These are phyloP conservation scores for Paraphaeosphaeria sporulosa DNA, from an alignment of 2,329 filamentous ascomycete genomes.

Conservation along the genomic window DNA sequence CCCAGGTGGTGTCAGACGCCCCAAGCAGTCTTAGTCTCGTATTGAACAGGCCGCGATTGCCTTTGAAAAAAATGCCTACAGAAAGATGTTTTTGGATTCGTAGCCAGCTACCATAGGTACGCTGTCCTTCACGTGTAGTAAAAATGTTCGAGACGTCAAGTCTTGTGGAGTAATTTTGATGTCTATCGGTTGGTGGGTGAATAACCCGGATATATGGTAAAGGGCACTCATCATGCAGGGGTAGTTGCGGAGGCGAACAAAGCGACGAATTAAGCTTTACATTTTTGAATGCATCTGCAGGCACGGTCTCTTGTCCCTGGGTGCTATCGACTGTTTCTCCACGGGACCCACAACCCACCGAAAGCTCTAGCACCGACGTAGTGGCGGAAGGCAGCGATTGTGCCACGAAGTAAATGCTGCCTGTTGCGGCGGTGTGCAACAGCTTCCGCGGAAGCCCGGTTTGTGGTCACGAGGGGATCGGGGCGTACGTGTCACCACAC, in stretches of 20 bases:
- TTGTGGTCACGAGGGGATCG: neutral
- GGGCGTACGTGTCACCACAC: neutral
- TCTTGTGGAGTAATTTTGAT: neutral
- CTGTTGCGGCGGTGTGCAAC: neutral
- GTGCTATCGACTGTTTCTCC: neutral
- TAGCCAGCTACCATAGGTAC: neutral
- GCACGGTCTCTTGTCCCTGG: neutral
- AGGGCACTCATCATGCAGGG: neutral
- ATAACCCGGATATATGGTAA: neutral
- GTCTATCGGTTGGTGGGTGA: too few relatives aligned
- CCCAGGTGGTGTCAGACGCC: neutral
- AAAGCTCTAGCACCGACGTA: neutral
- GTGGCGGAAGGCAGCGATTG: neutral
- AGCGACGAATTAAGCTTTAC: neutral
- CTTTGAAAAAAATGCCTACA: neutral
- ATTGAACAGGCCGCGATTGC: neutral
- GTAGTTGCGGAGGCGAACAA: neutral
- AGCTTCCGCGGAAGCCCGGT: neutral
- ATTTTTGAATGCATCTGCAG: neutral
- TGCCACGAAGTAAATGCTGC: neutral
- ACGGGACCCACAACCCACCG: neutral
- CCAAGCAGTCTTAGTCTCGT: neutral
- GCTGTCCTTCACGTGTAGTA: neutral
- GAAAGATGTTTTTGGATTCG: neutral
- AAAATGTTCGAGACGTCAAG: neutral